These are phyloP conservation scores for Amanita subjunquillea DNA, from an alignment of 768 basidiomycete genomes.

Conservation along the genomic window DNA sequence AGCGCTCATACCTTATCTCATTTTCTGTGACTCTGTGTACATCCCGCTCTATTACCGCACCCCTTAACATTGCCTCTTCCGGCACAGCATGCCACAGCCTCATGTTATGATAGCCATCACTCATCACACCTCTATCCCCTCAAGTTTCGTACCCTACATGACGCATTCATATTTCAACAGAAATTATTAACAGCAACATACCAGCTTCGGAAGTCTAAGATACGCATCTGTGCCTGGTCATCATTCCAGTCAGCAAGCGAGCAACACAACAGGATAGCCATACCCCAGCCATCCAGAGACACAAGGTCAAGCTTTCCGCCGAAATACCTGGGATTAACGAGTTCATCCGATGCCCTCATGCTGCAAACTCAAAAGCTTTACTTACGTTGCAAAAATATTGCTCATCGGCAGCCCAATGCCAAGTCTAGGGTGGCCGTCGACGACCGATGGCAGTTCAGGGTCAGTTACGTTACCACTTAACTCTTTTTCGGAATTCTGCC, in stretches of 20 bases:
- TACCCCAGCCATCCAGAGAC: slow-evolving; percentile 79
- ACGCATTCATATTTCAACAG: background rate
- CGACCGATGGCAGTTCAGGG: slow-evolving; percentile 32
- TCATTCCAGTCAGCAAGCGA: background rate
- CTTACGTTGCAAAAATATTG: slow-evolving; percentile 76
- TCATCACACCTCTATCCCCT: slow-evolving; percentile 66
- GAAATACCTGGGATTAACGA: slow-evolving; percentile 47
- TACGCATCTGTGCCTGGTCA: slow-evolving; percentile 74
- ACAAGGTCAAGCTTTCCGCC: slow-evolving; percentile 74
- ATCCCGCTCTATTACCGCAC: background rate
- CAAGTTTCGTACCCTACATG: slow-evolving; percentile 69
- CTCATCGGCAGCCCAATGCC: slow-evolving; percentile 86
- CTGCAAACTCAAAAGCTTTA: background rate
- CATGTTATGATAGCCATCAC: background rate
- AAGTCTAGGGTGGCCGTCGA: slow-evolving; percentile 50
- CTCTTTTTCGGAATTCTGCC: slow-evolving; percentile 21
- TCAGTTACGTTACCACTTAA: slow-evolving; percentile 15
- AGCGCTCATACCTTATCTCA: background rate
- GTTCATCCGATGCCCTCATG: background rate
- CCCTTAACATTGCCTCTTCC: slow-evolving; percentile 3
- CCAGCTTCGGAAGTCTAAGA: slow-evolving; percentile 70
- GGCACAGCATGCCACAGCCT: background rate
- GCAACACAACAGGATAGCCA: background rate
- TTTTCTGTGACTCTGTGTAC: background rate
- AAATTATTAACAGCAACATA: slow-evolving; percentile 21